These are phyloP conservation scores for Podospora pseudopauciseta DNA, from an alignment of 495 filamentous ascomycete genomes.

Conservation along the genomic window DNA sequence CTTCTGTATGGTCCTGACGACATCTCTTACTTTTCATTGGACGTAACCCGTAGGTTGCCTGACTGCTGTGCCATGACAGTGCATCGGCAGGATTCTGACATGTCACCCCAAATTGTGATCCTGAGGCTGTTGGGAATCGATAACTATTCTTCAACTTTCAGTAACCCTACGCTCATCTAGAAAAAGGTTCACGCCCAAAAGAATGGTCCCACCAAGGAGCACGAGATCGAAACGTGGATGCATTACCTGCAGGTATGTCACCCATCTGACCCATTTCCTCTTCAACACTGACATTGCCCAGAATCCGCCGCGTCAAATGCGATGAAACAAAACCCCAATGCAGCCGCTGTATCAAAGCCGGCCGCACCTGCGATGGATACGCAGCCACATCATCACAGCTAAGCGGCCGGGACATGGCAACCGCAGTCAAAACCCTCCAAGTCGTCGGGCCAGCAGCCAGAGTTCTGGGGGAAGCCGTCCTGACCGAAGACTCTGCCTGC, in stretches of 20 bases:
- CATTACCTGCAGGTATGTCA: constrained; percentile 25
- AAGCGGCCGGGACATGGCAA: constrained; percentile 26
- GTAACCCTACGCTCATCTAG: too few species aligned
- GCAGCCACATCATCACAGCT: constrained; percentile 27
- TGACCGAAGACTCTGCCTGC: constrained; percentile 30
- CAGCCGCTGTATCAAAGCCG: constrained; percentile 28
- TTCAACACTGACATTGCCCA: constrained; percentile 7
- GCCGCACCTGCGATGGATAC: constrained; percentile 37
- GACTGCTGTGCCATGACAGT: neutral
- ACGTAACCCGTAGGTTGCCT: too few species aligned
- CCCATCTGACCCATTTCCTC: too few species aligned
- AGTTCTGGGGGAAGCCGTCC: constrained; percentile 38
- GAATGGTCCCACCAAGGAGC: neutral
- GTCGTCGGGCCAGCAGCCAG: constrained; percentile 39
- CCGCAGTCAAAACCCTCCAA: constrained; percentile 35
- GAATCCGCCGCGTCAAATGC: constrained; percentile 39
- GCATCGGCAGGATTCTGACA: neutral
- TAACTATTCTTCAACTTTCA: too few species aligned
- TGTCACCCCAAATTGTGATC: too few species aligned
- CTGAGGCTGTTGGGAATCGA: too few species aligned
- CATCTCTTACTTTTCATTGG: neutral
- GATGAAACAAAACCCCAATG: constrained; percentile 37
- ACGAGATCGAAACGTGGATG: constrained; percentile 16
- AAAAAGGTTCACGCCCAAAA: neutral
- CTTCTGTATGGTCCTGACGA: neutral